These are phyloP conservation scores for Septoria petroselini DNA, from an alignment of 2,329 filamentous ascomycete genomes.

Conservation along the genomic window DNA sequence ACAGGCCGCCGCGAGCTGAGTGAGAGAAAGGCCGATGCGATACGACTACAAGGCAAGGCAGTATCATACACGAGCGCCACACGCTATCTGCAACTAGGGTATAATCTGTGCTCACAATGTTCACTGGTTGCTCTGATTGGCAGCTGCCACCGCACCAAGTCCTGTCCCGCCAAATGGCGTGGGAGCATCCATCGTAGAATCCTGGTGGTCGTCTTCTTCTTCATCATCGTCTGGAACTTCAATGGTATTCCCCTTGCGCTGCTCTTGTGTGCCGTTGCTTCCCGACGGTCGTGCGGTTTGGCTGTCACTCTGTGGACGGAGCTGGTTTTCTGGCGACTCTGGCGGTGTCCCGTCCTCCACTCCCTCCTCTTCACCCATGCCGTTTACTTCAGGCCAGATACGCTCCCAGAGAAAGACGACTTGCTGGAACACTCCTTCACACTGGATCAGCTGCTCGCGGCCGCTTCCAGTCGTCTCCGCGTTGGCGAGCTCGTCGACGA, in stretches of 20 bases:
- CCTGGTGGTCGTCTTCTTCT: conserved; percentile 13
- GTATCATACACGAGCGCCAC: neutral
- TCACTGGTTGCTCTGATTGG: conserved; percentile 17
- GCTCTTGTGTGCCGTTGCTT: conserved; percentile 15
- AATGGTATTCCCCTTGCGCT: conserved; percentile 17
- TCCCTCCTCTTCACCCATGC: conserved; percentile 49
- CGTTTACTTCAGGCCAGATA: conserved; percentile 51
- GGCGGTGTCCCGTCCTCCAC: conserved; percentile 19
- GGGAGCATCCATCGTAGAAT: conserved; percentile 15
- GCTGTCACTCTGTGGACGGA: conserved; percentile 11
- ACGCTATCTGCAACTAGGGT: neutral
- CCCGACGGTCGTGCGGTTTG: conserved; percentile 15
- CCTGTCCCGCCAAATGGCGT: conserved; percentile 27
- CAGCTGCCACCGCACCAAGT: conserved; percentile 26
- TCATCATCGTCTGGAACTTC: conserved; percentile 26
- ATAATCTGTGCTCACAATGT: neutral
- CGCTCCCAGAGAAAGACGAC: conserved; percentile 49
- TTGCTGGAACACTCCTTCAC: conserved; percentile 49
- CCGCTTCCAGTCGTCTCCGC: conserved; percentile 47
- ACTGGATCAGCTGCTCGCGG: conserved; percentile 48
- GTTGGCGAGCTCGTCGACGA: conserved; percentile 52
- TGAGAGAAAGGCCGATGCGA: too few species aligned
- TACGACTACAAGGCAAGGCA: too few species aligned
- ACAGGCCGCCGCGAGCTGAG: too few species aligned
- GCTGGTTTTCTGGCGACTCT: conserved; percentile 8